Evolutionary conservation across 1,284 basidiomycete genomes (phyloP).

Genomic region (Ganoderma lingzhi): DNA sequence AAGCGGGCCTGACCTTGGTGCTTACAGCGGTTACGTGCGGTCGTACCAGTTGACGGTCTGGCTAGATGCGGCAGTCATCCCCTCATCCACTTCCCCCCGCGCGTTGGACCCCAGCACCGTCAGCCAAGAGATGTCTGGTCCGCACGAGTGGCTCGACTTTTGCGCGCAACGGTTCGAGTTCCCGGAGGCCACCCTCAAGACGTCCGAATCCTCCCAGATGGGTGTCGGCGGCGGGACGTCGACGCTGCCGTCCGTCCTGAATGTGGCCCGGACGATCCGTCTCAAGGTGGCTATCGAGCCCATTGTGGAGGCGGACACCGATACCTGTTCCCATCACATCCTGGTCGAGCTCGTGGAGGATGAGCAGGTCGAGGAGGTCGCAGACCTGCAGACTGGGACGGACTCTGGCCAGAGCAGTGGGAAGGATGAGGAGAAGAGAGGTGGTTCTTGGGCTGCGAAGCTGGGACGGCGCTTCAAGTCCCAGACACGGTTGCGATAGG

Average conservation of each 20-base stretch:
- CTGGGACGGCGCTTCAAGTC: neutral
- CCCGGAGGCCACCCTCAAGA: neutral
- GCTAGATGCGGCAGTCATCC: neutral
- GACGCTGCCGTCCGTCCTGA: neutral
- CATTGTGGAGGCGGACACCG: neutral
- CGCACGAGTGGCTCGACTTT: neutral
- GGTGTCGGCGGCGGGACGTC: neutral
- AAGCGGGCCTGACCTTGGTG: neutral
- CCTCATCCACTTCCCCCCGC: neutral
- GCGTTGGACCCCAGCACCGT: neutral
- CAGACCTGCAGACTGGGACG: neutral
- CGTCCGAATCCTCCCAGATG: too few species aligned
- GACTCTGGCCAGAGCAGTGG: neutral
- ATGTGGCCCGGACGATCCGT: neutral
- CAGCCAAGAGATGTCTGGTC: neutral
- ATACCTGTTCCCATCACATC: neutral
- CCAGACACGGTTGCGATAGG: neutral
- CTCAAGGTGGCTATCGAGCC: constrained; percentile 3
- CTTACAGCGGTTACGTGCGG: neutral
- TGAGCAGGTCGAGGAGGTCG: neutral
- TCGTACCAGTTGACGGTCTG: neutral
- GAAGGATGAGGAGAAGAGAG: neutral
- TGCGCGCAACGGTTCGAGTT: neutral
- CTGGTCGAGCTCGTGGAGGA: constrained; percentile 3
- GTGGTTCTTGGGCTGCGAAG: neutral